These are phyloP conservation scores for Gracilariopsis chorda DNA, from an alignment of 23 red algal genomes.

Conservation along the genomic window DNA sequence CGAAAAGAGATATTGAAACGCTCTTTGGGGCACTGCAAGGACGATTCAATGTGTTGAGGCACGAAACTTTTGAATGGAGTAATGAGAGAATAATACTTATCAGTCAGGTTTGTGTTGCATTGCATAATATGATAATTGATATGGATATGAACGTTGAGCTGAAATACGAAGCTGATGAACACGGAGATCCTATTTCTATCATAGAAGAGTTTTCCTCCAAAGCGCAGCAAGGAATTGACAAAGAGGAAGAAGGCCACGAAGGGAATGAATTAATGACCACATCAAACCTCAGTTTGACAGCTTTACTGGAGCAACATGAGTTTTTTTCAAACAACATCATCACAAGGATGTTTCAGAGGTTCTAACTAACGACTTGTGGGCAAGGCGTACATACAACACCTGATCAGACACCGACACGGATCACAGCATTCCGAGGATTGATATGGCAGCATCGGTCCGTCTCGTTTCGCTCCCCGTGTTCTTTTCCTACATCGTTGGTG, in stretches of 20 bases:
- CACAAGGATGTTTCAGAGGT: not conserved
- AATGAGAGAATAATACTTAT: too few species aligned
- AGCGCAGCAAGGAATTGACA: not conserved
- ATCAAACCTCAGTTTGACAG: not conserved
- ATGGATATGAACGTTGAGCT: not conserved
- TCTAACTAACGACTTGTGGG: not conserved
- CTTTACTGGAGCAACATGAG: not conserved
- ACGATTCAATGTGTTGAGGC: not conserved
- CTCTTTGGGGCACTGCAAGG: not conserved
- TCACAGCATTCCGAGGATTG: too few species aligned
- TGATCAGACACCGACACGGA: too few species aligned
- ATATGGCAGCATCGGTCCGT: too few species aligned
- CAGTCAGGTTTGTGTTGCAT: conserved; percentile 6
- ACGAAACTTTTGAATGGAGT: not conserved
- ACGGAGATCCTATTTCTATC: not conserved
- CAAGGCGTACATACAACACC: not conserved
- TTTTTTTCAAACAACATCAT: not conserved
- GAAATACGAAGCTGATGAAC: not conserved
- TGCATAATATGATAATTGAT: conserved; percentile 43
- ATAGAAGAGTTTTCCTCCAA: too few species aligned
- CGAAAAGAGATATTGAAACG: conserved; percentile 13
- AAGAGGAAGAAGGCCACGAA: not conserved
- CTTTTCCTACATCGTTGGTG: too few species aligned
- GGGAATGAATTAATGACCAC: too few species aligned
- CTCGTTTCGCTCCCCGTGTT: too few species aligned